A percentile compares a stretch with the other conserved stretches of the same genome.
Evolutionary conservation across 805 yeast species (phyloP).

Genomic region (Deakozyma indianensis): DNA sequence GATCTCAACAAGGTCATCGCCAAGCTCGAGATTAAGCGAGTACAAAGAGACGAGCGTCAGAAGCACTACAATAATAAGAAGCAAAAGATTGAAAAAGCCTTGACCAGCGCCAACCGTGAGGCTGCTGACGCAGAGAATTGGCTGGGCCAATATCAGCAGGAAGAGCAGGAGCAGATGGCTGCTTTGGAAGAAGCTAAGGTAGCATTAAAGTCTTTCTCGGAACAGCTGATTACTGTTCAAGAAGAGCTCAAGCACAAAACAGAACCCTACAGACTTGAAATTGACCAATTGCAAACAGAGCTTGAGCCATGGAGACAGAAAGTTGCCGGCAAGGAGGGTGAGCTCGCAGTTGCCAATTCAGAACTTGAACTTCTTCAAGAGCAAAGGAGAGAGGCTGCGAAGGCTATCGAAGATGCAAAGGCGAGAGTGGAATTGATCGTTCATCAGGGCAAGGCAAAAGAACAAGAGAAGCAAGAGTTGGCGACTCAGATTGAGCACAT

Average conservation of each 20-base stretch:
- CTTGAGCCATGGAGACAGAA: constrained; percentile 72
- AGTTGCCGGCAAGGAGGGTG: constrained; percentile 46
- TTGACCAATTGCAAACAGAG: constrained; percentile 32
- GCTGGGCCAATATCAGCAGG: constrained; percentile 24
- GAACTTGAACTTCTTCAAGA: constrained; percentile 45
- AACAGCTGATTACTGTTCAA: constrained; percentile 49
- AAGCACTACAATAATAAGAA: constrained; percentile 46
- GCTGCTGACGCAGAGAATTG: constrained; percentile 35
- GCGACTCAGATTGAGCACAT: background rate
- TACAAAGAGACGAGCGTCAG: constrained; percentile 60
- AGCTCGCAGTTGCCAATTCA: constrained; percentile 48
- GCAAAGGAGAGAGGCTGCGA: constrained; percentile 24
- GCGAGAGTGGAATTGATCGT: background rate
- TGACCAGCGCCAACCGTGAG: constrained; percentile 38
- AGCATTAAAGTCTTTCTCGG: constrained; percentile 61
- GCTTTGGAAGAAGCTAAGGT: constrained; percentile 49
- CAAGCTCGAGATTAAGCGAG: constrained; percentile 40
- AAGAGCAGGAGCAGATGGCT: constrained; percentile 32
- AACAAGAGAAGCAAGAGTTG: background rate
- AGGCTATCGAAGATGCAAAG: background rate
- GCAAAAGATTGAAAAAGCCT: constrained; percentile 8
- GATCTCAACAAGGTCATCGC: constrained; percentile 18
- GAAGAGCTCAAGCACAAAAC: constrained; percentile 46
- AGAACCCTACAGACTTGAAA: constrained; percentile 61
- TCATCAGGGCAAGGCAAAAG: background rate